Evolutionary conservation across 371 early-diverging fungal species (phyloP).

Genomic region (Basidiobolus heterosporus): DNA sequence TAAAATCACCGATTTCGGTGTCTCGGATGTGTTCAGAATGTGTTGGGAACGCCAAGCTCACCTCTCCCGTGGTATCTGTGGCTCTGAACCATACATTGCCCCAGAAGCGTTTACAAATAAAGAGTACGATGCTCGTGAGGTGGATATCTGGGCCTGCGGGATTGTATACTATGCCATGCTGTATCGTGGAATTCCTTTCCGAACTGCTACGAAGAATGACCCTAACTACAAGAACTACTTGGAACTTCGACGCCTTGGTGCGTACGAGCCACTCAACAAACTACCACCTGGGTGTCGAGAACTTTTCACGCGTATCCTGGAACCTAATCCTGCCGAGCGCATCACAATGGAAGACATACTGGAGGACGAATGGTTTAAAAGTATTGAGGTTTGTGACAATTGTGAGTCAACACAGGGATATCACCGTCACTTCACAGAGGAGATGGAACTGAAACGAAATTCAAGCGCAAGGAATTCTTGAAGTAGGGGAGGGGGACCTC

Average conservation of each 20-base stretch:
- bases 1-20: conserved; percentile 97
- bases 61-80: conserved; percentile 60
- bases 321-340: conserved; percentile 57
- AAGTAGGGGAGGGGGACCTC: no score
- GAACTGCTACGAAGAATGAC: conserved; percentile 44
- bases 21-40: conserved; percentile 77
- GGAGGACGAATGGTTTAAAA: conserved; percentile 51
- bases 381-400: conserved; percentile 24
- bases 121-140: conserved; percentile 61
- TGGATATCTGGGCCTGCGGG: conserved; percentile 75
- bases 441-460: no score
- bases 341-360: conserved; percentile 36
- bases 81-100: conserved; percentile 80
- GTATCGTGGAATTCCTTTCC: conserved; percentile 58
- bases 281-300: conserved; percentile 28
- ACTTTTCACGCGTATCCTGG: conserved; percentile 57
- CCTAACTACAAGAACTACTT: conserved; percentile 39
- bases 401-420: not conserved
- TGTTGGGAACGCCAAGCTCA: conserved; percentile 52
- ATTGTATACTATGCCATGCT: conserved; percentile 68
- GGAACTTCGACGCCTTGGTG: conserved; percentile 21
- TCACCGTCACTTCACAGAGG: conserved; percentile 1
- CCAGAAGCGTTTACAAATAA: conserved; percentile 57
- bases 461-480: no score
- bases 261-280: conserved; percentile 39